Evolutionary conservation across 2,329 filamentous ascomycete genomes (phyloP), one percentile per base, ranked within the genome.

Genomic region (Nigrograna mackinnonii): DNA sequence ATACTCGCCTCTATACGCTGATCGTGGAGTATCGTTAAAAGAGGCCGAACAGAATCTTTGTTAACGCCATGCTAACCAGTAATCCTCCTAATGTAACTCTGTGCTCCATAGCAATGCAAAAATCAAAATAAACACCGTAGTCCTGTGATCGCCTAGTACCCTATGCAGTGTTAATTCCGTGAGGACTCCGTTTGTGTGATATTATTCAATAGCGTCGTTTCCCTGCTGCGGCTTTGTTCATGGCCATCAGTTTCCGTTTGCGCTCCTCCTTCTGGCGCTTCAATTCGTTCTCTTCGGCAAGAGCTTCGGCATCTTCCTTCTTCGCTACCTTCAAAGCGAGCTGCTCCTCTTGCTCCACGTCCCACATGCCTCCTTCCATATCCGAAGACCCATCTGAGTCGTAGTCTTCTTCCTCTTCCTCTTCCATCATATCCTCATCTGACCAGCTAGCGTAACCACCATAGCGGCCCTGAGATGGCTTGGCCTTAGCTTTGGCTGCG

Each of bases 361-460:
- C 87, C 46, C 84, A 85, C 26, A 86, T 64, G 22, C 86, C 86
- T 2, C 86, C 88, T 64, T 91, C 87, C 85, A 91, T 91, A 55
- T 89, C 87, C 5, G 85, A 89, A 4, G 84, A 87, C 5, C 64
- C 82, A 41, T 86, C 86, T 3, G 74, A 78, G 50, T 87, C 85
- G 35, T 74, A 76, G 22, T 86, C 83, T 32, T 86, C 83, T 6
- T 87, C 83, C 31, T 79, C 76, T 5, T 71, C 68, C 3, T 73
- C 74, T 19, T 75, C 73, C 20, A 65, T 61, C 4, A 67, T 65
- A 13, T 70, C 66, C 6, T 36, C 18, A 17, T 68, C 62, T 6
- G 61, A 62, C 60, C 63, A 70, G 24, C 57, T 52, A 24, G 60
- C 72, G 50, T 71, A 75, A 3, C 62, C 62, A 31, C 55, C 57